These are phyloP conservation scores for Flaveria ramosissima DNA, from an alignment of 129 eudicot genomes.

Conservation along the genomic window DNA sequence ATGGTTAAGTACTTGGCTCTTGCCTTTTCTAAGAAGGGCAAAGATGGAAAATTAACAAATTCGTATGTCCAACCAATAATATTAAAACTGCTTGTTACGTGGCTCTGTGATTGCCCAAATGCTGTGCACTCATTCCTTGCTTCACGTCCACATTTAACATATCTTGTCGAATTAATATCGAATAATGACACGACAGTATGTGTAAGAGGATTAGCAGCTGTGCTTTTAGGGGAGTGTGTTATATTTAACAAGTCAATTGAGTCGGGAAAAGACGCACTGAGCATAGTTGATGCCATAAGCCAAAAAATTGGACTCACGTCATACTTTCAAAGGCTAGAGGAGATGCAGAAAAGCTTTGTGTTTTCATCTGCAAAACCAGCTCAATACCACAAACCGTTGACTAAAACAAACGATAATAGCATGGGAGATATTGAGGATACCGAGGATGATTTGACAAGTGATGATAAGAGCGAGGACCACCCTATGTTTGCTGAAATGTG, in stretches of 20 bases:
- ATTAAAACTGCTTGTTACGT: constrained; percentile 68
- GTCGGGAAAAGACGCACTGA: constrained; percentile 56
- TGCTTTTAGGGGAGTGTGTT: constrained; percentile 78
- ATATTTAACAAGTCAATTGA: constrained; percentile 53
- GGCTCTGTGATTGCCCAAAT: constrained; percentile 82
- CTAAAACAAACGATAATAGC: constrained; percentile 63
- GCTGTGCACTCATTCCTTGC: constrained; percentile 72
- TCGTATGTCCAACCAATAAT: constrained; percentile 64
- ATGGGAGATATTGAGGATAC: constrained; percentile 66
- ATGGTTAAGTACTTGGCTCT: constrained; percentile 84
- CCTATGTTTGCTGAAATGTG: constrained; percentile 65
- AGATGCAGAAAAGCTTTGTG: constrained; percentile 67
- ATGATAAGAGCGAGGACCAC: constrained; percentile 59
- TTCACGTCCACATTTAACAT: constrained; percentile 82
- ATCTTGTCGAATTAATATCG: constrained; percentile 63
- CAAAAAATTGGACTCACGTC: constrained; percentile 75
- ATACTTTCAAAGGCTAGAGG: constrained; percentile 69
- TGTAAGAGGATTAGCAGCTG: constrained; percentile 75
- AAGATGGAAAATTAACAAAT: constrained; percentile 57
- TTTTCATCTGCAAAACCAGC: constrained; percentile 60
- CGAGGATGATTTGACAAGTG: constrained; percentile 48
- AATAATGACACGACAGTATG: constrained; percentile 49
- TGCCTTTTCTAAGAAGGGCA: constrained; percentile 67
- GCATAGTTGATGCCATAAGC: constrained; percentile 75
- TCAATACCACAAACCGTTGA: constrained; percentile 49